Base-by-base conservation (phyloP, 805 yeast genomes). In the Myxozyma sirexii region DNA sequence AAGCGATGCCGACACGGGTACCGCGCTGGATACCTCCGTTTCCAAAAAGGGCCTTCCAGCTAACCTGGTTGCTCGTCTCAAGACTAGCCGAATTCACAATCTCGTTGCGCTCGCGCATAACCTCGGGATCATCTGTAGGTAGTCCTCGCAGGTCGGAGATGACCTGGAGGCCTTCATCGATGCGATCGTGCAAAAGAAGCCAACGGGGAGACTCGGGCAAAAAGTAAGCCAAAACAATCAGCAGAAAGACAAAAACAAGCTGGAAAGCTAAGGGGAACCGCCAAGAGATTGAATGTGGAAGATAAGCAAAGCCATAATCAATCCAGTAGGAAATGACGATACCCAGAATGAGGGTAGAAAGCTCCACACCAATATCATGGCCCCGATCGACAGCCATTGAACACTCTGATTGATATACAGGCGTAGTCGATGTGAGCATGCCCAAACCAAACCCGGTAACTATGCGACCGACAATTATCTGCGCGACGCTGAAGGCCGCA, bases 171-270 rank as follows among this genome's bases (percentile, higher is more conserved):
- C 96, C 96, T 43, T 79, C 81, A 54, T 82, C 85, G 35, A 87
- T 71, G 54, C 84, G 76, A 70, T 87, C 86, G 67, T 86, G 84
- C 68, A 84, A 84, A 10, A 93, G 89, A 69, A 82, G 84, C 77
- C 82, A 92, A 63, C 97, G 79, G 0, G 97, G 97, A 47, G 93
- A 84, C 73, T 92, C 97, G 1, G 98, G 97, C 26, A 92, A 75
- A 45, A 84, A 81, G 44, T 82, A 68, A 42, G 77, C 70, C 31
- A 78, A 75, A 19, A 49, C 74, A 53, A 61, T 86, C 84, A 88
- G 76, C 51, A 86, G 72, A 45, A 87, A 74, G 53, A 89, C 57
- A 68, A 86, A 85, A 42, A 86, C 64, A 58, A 83, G 77, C 76
- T 88, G 96, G 70, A 87, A 76, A 1, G 90, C 87, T 62, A 88